phyloP scores from a whole-genome alignment of 306 rosid species.

The Astragalus glycyphyllos region DNA sequence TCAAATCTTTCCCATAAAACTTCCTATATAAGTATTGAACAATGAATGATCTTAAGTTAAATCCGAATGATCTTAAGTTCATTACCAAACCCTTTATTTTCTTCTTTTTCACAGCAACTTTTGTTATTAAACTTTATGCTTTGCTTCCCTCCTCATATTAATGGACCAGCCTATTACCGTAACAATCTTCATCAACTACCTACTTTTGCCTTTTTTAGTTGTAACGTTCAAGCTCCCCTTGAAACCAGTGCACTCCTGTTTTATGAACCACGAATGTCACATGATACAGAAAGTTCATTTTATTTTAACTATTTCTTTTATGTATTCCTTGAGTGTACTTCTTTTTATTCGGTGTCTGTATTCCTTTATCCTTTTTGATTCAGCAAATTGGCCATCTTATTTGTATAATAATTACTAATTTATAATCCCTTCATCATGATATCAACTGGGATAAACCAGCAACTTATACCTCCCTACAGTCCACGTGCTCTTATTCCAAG shows the following conservation, averaged over 20 bases:
- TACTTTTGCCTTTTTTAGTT: conserved; percentile 21
- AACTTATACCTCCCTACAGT: not conserved
- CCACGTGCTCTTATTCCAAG: not conserved
- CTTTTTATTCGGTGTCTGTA: conserved; percentile 35
- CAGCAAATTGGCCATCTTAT: conserved; percentile 23
- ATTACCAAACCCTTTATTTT: not conserved
- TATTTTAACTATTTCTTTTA: conserved; percentile 31
- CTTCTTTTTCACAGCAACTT: conserved; percentile 13
- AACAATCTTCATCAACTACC: not conserved
- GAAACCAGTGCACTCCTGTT: conserved; percentile 32
- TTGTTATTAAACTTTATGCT: conserved; percentile 24
- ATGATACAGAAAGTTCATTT: conserved; percentile 21
- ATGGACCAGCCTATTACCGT: conserved; percentile 15
- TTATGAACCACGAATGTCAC: conserved; percentile 30
- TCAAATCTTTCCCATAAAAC: conserved; percentile 8
- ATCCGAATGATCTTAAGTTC: no score
- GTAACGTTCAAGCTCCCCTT: conserved; percentile 34
- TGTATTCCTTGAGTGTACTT: conserved; percentile 17
- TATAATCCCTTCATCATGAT: conserved; percentile 15
- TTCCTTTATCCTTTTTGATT: conserved; percentile 33
- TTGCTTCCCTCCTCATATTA: conserved; percentile 14
- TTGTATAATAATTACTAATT: conserved; percentile 15
- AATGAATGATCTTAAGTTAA: no score
- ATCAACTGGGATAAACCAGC: conserved; percentile 17
- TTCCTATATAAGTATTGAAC: no score